Evolutionary conservation across 106 monocot species (phyloP).

Genomic region (Allium fistulosum): DNA sequence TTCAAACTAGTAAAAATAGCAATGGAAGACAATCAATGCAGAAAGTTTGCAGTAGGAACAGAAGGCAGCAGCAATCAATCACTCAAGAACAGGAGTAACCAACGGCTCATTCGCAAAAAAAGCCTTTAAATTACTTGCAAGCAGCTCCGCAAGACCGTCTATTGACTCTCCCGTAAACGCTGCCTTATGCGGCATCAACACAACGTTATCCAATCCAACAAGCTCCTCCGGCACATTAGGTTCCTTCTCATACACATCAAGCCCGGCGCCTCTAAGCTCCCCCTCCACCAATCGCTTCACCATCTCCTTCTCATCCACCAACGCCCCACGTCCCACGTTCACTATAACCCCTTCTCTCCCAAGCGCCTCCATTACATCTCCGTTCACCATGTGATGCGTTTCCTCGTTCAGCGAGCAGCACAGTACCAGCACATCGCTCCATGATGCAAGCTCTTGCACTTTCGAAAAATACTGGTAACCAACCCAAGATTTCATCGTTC

Average conservation of each 20-base stretch:
- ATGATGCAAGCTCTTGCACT: slow-evolving; percentile 29
- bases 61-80: no score
- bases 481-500: slow-evolving; percentile 21
- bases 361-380: slow-evolving; percentile 41
- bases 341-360: slow-evolving; percentile 53
- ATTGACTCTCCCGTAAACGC: slow-evolving; percentile 28
- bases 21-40: no score
- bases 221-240: slow-evolving; percentile 40
- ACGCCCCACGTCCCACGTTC: slow-evolving; percentile 37
- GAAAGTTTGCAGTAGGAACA: no score
- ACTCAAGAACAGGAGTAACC: not conserved
- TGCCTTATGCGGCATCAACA: slow-evolving; percentile 42
- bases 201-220: slow-evolving; percentile 52
- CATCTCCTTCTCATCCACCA: slow-evolving; percentile 39
- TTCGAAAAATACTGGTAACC: slow-evolving; percentile 24
- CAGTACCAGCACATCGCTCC: slow-evolving; percentile 38
- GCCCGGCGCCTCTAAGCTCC: slow-evolving; percentile 58
- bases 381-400: slow-evolving; percentile 56
- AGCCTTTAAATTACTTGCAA: slow-evolving; percentile 49
- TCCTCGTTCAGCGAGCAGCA: slow-evolving; percentile 43
- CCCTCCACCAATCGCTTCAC: slow-evolving; percentile 27
- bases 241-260: slow-evolving; percentile 77
- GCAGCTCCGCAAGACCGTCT: slow-evolving; percentile 6
- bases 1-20: no score
- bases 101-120: slow-evolving; percentile 56